Conservation (phyloP, 768 basidiomycete species). For the Tulasnella sp. region DNA sequence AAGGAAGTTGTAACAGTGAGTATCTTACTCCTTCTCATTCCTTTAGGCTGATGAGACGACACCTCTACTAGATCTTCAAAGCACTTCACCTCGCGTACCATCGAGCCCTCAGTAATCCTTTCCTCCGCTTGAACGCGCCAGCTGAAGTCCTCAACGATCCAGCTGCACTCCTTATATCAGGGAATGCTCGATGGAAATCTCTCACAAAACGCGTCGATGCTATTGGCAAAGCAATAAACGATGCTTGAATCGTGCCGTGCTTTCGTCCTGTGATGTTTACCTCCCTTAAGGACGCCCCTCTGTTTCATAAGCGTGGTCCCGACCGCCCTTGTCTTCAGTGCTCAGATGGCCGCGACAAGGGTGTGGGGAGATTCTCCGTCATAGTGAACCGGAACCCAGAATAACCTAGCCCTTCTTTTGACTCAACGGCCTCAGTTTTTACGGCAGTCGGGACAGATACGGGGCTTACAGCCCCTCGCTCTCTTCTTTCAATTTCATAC, state of each 20-base stretch:
- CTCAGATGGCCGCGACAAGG: constrained; percentile 19
- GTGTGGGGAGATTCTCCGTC: constrained; percentile 8
- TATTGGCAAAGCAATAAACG: constrained; percentile 51
- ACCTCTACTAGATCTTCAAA: constrained; percentile 57
- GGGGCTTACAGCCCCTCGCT: constrained; percentile 41
- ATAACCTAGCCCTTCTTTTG: constrained; percentile 56
- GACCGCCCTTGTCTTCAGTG: constrained; percentile 25
- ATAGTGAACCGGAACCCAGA: background rate
- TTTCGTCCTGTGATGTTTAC: constrained; percentile 16
- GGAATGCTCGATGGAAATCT: constrained; percentile 42
- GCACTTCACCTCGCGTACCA: constrained; percentile 85
- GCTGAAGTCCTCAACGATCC: constrained; percentile 41
- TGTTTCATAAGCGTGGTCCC: constrained; percentile 18
- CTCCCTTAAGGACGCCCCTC: constrained; percentile 23
- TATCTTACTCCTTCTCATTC: constrained; percentile 7
- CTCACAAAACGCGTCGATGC: constrained; percentile 68
- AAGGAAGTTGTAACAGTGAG: constrained; percentile 65
- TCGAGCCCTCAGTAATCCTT: constrained; percentile 73
- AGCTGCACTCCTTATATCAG: constrained; percentile 42
- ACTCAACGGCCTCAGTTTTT: constrained; percentile 60
- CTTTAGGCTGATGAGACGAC: background rate
- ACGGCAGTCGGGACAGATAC: constrained; percentile 85
- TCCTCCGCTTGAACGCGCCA: constrained; percentile 53
- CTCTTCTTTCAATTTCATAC: background rate
- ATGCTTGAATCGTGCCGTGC: constrained; percentile 21